Base-by-base conservation (phyloP, 345 rosid species). In the Eucalyptus pauciflora region DNA sequence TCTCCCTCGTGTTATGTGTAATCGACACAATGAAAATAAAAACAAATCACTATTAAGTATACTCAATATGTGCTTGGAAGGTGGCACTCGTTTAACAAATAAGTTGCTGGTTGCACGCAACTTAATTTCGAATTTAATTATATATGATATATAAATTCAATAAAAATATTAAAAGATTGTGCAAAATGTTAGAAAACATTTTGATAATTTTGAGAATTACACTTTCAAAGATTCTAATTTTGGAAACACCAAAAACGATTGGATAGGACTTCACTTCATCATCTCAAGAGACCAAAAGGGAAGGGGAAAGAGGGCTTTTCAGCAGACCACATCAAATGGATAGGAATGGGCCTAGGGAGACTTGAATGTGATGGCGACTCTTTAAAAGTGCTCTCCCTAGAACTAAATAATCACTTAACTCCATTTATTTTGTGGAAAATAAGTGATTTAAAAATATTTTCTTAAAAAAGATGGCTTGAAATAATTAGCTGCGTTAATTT, bases 381-480 rank as follows among this genome's bases (percentile, higher is more conserved):
- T 67, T 67, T 37, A 16, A 67, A 67, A 67, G 43, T 11, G 24
- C 6, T 62, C 6, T 62, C 15, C 71, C 0, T 29, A 13, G 71
- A 62, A 7, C 37, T 62, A 62, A 62, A 29, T 7, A 62, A 62
- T 13, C 71, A 62, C 58, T 52, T 52, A 52, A 20, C 25, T 18
- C 10, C 25, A 20, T 52, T 52, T 52, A 0, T 13, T 27, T 27
- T 0, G 13, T 2, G 3, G 0, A 62, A 62, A 62, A 12, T 27
- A 27, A 62, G 2, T 62, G 0, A 27, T 20, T 52, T 52, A 7
- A 20, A 52, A 1, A 52, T 0, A 52, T 8, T 52, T 52, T 52
- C 58, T 52, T 7, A 3, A 20, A 17, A 52, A 52, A 3, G 0
- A 18, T 52, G 58, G 0, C 58, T 52, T 52, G 25, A 52, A 52